Conservation (phyloP, 345 rosid genomes). For the Populus deltoides region DNA sequence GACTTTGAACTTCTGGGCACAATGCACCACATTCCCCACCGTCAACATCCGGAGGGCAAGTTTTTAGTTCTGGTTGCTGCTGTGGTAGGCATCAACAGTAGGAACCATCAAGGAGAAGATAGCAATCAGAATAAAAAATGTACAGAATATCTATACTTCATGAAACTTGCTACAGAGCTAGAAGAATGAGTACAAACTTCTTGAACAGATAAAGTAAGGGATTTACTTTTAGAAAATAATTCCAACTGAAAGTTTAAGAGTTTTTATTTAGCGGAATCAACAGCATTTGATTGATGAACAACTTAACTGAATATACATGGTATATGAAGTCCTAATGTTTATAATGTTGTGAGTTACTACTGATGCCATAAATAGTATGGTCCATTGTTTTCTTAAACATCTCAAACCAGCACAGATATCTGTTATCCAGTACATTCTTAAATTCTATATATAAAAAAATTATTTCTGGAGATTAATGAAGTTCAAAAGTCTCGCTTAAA, state of each 20-base stretch:
- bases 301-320: too few relatives aligned
- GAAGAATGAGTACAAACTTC: too few relatives aligned
- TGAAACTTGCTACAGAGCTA: not conserved
- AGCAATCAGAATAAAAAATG: constrained; percentile 1
- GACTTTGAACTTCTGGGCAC: constrained; percentile 47
- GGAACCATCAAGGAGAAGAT: not conserved
- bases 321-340: not conserved
- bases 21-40: constrained; percentile 26
- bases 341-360: not conserved
- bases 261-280: constrained; percentile 8
- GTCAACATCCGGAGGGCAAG: constrained; percentile 19
- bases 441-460: not conserved
- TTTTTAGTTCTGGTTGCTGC: constrained; percentile 32
- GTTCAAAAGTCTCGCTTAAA: not conserved
- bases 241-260: not conserved
- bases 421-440: not conserved
- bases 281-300: not conserved
- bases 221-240: not conserved
- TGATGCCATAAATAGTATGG: not conserved
- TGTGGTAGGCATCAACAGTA: constrained; percentile 4
- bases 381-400: not conserved
- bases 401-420: not conserved
- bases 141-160: not conserved
- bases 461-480: not conserved
- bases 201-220: not conserved